Evolutionary conservation across 495 filamentous ascomycete species (phyloP), one percentile per base, ranked within the genome.

Genomic region (Podospora comata): DNA sequence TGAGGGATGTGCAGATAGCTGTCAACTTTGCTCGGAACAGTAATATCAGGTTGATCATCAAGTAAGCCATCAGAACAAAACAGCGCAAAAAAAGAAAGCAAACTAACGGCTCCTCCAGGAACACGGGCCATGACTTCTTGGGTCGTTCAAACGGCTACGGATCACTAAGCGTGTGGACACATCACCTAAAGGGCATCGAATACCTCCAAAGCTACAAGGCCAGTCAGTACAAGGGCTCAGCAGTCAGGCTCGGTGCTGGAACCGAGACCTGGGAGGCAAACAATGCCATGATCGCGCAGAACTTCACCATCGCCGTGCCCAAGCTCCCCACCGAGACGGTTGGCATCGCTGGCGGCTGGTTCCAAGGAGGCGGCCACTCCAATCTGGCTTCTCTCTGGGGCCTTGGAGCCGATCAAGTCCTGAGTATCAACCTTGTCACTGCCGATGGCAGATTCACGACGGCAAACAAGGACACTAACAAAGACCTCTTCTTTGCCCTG

Each of bases 101-200:
- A 61, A 28, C 59, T 61, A 28, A 61, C 27, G 20, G 23, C 26
- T 13, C 3, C 20, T 28, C 30, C 64, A 89, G 88, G 78, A 91
- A 88, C 69, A 90, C 88, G 2, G 88, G 89, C 18, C 88, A 91
- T 73, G 88, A 90, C 72, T 89, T 85, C 70, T 76, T 75, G 18
- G 87, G 86, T 39, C 85, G 86, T 70, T 84, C 73, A 1, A 68
- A 72, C 0, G 83, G 86, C 34, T 81, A 82, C 2, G 85, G 87
- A 19, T 79, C 85, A 7, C 74, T 90, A 4, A 80, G 81, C 58
- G 74, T 90, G 54, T 90, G 87, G 86, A 89, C 88, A 2, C 88
- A 85, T 75, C 67, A 80, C 44, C 72, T 86, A 56, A 85, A 86
- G 71, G 73, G 72, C 13, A 77, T 79, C 28, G 71, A 84, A 28